These are phyloP conservation scores for Haplographium delicatum DNA, from an alignment of 495 filamentous ascomycete genomes.

Conservation along the genomic window DNA sequence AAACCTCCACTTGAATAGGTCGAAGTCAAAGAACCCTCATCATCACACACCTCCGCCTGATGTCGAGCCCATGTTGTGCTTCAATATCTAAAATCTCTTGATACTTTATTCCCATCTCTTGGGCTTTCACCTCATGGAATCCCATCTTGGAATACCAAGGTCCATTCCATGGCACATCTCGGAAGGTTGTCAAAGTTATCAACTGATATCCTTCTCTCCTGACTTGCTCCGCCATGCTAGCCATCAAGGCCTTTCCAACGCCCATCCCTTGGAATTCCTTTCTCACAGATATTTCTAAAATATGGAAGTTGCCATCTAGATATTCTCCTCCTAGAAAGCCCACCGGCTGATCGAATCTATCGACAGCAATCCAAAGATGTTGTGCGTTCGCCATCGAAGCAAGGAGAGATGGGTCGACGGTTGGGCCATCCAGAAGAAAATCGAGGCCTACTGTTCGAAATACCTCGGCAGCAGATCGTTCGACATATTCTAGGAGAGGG, in stretches of 20 bases:
- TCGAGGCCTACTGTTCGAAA: slow-evolving; percentile 20
- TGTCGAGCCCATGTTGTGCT: slow-evolving; percentile 16
- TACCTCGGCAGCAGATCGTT: slow-evolving; percentile 23
- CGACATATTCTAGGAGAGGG: slow-evolving; percentile 20
- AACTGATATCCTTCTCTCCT: slow-evolving; percentile 14
- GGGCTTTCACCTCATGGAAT: slow-evolving; percentile 16
- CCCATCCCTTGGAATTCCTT: slow-evolving; percentile 23
- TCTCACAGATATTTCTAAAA: slow-evolving; percentile 23
- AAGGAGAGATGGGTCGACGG: slow-evolving; percentile 12
- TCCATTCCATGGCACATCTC: slow-evolving; percentile 22
- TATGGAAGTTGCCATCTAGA: slow-evolving; percentile 21
- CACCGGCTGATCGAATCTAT: slow-evolving; percentile 21
- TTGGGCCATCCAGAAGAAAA: slow-evolving; percentile 15
- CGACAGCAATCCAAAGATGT: slow-evolving; percentile 22
- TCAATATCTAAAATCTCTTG: slow-evolving; percentile 15
- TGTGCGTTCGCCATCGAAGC: slow-evolving; percentile 9
- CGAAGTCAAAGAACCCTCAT: slow-evolving; percentile 15
- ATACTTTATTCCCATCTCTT: slow-evolving; percentile 14
- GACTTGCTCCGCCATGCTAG: slow-evolving; percentile 14
- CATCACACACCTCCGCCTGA: slow-evolving; percentile 21
- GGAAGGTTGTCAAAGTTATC: slow-evolving; percentile 23
- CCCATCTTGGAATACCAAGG: slow-evolving; percentile 24
- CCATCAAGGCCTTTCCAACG: slow-evolving; percentile 22
- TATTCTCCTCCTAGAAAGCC: slow-evolving; percentile 21
- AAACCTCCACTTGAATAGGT: no score